phyloP scores from a whole-genome alignment of 768 basidiomycete species.

The Guyanaporus albipodus region DNA sequence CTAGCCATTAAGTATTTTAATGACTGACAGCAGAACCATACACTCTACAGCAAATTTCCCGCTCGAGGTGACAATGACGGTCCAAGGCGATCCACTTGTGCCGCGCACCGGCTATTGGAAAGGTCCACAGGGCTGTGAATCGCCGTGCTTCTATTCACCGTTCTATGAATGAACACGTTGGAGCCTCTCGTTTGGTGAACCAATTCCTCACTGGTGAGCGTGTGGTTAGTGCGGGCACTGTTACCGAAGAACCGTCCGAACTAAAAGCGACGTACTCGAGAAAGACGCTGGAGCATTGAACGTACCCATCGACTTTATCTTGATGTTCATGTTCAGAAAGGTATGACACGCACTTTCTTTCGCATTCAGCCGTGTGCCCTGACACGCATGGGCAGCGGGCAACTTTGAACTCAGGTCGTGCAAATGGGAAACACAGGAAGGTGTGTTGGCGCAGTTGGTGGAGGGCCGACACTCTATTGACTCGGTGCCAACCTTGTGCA shows the following conservation, averaged over 20 bases:
- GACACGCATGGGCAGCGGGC: conserved; percentile 7
- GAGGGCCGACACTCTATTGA: neutral
- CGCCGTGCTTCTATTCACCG: neutral
- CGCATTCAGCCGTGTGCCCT: neutral
- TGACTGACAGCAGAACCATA: conserved; percentile 1
- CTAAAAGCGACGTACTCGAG: conserved; percentile 10
- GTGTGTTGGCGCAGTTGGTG: conserved; percentile 2
- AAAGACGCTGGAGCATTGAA: neutral
- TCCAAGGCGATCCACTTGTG: too few relatives aligned
- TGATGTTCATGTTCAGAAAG: conserved; percentile 2
- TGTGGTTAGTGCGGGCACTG: conserved; percentile 13
- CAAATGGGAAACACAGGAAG: conserved; percentile 1
- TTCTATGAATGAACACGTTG: conserved; percentile 1
- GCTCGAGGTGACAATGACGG: too few relatives aligned
- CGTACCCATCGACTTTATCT: neutral
- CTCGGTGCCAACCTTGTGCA: neutral
- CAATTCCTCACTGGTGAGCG: neutral
- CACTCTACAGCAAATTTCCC: neutral
- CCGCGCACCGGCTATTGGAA: too few relatives aligned
- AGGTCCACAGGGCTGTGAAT: conserved; percentile 1
- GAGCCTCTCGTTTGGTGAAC: neutral
- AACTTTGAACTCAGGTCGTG: neutral
- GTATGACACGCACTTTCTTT: neutral
- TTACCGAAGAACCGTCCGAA: neutral
- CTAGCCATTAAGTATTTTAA: too few relatives aligned